Evolutionary conservation across 164 flowering plant species (phyloP).

Genomic region (Stephania cephalantha): DNA sequence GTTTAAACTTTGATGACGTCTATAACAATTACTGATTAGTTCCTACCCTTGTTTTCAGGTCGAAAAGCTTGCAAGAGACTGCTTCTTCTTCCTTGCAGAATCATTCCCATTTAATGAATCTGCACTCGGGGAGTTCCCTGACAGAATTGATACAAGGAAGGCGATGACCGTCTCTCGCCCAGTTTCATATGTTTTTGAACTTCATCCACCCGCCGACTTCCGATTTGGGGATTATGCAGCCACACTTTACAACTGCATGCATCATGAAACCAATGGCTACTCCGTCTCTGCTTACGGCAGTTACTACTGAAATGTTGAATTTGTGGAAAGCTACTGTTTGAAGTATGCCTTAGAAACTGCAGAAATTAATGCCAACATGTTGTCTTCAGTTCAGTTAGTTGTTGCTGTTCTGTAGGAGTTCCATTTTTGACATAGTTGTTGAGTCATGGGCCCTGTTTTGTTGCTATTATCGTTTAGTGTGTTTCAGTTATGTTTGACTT

Average conservation of each 20-base stretch:
- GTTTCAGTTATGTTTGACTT: no score
- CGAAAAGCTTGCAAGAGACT: constrained; percentile 68
- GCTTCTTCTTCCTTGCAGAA: constrained; percentile 67
- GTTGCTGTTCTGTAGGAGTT: no score
- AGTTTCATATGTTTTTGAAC: constrained; percentile 59
- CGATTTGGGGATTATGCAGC: constrained; percentile 53
- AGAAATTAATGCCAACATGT: no score
- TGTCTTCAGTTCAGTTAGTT: no score
- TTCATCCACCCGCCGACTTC: constrained; percentile 50
- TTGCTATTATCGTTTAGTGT: no score
- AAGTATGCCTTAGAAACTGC: no score
- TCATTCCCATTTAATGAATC: constrained; percentile 71
- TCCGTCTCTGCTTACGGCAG: not conserved
- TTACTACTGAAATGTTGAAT: not conserved
- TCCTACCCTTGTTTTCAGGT: constrained; percentile 44
- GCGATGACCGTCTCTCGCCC: constrained; percentile 50
- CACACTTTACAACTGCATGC: constrained; percentile 24
- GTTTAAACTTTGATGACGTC: not conserved
- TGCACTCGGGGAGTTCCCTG: constrained; percentile 52
- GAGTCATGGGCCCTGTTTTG: no score
- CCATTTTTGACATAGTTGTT: no score
- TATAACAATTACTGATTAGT: not conserved
- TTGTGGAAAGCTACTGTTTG: not conserved
- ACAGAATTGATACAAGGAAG: constrained; percentile 27
- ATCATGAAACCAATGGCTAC: not conserved